phyloP scores from a whole-genome alignment of 192 early-diverging fungal genomes.

The Mortierella antarctica region DNA sequence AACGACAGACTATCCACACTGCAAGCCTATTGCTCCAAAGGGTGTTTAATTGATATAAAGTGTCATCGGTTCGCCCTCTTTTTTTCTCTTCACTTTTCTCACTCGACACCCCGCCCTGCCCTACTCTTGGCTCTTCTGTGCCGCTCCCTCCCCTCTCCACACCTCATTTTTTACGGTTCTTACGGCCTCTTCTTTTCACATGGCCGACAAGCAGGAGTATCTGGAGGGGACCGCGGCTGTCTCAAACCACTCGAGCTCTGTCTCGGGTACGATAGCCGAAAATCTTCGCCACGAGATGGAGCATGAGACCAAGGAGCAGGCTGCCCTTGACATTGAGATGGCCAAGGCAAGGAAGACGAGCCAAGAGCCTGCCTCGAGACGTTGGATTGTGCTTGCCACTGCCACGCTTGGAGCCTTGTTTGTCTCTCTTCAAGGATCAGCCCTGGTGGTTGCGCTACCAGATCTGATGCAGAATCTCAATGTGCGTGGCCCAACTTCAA shows the following conservation, averaged over 20 bases:
- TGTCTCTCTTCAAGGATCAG: slow-evolving; percentile 51
- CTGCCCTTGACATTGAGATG: slow-evolving; percentile 45
- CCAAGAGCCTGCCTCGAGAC: slow-evolving; percentile 44
- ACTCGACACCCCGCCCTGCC: background rate
- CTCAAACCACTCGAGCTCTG: slow-evolving; percentile 10
- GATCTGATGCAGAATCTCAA: slow-evolving; percentile 50
- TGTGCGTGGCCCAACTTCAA: slow-evolving; percentile 2
- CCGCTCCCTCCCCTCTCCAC: background rate
- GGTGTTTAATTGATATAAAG: too few relatives aligned
- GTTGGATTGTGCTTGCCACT: slow-evolving; percentile 52
- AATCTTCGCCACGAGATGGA: slow-evolving; percentile 22
- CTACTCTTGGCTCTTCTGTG: too few relatives aligned
- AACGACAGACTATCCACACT: background rate
- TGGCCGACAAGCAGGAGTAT: slow-evolving; percentile 43
- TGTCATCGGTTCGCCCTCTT: background rate
- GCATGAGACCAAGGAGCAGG: slow-evolving; percentile 41
- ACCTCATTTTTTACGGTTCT: background rate
- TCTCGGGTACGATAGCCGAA: slow-evolving; percentile 29
- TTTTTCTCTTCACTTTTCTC: slow-evolving; percentile 5
- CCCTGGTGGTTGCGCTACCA: slow-evolving; percentile 51
- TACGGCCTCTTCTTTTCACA: background rate
- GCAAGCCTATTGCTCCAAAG: background rate
- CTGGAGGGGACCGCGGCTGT: background rate
- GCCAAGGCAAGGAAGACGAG: slow-evolving; percentile 34
- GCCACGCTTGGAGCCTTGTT: slow-evolving; percentile 49